These are phyloP conservation scores for Alternaria gansuensis DNA, from an alignment of 2,329 filamentous ascomycete species.

Conservation along the genomic window DNA sequence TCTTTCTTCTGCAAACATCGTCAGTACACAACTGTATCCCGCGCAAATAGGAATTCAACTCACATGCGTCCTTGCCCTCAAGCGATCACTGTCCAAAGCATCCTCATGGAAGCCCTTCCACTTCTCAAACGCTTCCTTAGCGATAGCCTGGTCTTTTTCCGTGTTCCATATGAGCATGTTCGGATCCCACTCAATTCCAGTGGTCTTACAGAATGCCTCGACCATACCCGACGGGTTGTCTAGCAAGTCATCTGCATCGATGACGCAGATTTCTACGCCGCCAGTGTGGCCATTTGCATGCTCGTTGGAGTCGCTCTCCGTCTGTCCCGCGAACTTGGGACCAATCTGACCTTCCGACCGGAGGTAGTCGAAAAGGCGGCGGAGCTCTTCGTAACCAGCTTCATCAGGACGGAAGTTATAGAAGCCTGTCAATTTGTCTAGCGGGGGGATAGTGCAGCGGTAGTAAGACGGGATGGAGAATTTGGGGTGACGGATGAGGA, in stretches of 20 bases:
- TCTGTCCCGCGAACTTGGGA: constrained; percentile 66
- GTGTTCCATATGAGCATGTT: constrained; percentile 87
- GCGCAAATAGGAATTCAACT: constrained; percentile 33
- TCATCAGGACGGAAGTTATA: constrained; percentile 85
- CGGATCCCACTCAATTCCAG: constrained; percentile 77
- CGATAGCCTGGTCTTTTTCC: constrained; percentile 73
- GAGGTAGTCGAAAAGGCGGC: constrained; percentile 86
- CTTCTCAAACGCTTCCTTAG: constrained; percentile 85
- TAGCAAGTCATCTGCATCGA: constrained; percentile 94
- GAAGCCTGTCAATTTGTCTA: constrained; percentile 84
- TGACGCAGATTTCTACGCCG: constrained; percentile 75
- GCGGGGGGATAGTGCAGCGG: constrained; percentile 89
- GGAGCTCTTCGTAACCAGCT: constrained; percentile 89
- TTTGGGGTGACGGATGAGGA: constrained; percentile 95
- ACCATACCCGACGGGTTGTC: constrained; percentile 82
- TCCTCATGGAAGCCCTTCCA: constrained; percentile 98
- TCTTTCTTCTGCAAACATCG: constrained; percentile 62
- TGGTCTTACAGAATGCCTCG: constrained; percentile 79
- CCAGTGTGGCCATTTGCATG: constrained; percentile 46
- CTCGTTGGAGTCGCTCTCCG: constrained; percentile 45
- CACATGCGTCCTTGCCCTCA: constrained; percentile 74
- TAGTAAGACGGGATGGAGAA: constrained; percentile 92
- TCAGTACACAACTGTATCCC: neutral
- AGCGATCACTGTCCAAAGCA: constrained; percentile 80
- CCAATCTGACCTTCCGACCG: constrained; percentile 74